Conservation (phyloP, 495 filamentous ascomycete species). For the Elasticomyces elasticus region DNA sequence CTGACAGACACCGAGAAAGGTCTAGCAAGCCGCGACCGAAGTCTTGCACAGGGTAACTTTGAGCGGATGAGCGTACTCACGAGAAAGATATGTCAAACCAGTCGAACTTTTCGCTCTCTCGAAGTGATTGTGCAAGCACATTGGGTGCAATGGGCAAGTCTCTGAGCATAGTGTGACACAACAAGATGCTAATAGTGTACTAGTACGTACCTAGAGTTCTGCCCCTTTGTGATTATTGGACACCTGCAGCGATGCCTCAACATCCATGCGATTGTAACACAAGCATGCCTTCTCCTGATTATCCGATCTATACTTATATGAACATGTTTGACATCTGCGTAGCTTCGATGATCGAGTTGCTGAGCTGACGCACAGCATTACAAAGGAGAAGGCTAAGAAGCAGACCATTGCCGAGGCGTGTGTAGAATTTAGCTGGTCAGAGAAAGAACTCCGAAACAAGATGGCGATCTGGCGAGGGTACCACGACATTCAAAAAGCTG, state of each 20-base stretch:
- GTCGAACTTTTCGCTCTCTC: slow-evolving; percentile 18
- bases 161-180: no score
- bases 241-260: no score
- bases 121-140: slow-evolving; percentile 25
- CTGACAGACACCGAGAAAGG: slow-evolving; percentile 12
- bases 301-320: no score
- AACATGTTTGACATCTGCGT: no score
- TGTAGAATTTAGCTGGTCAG: slow-evolving; percentile 24
- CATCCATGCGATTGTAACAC: no score
- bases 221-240: no score
- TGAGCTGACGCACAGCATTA: slow-evolving; percentile 2
- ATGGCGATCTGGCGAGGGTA: slow-evolving; percentile 32
- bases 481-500: slow-evolving; percentile 27
- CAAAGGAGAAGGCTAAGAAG: slow-evolving; percentile 16
- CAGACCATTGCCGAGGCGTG: slow-evolving; percentile 21
- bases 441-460: slow-evolving; percentile 32
- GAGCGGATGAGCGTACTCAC: slow-evolving; percentile 21
- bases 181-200: no score
- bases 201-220: no score
- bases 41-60: background rate
- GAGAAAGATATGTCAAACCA: slow-evolving; percentile 23
- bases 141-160: slow-evolving; percentile 23
- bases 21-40: background rate
- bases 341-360: slow-evolving; percentile 23
- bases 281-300: no score